Conservation (phyloP, 768 basidiomycete genomes). For the Megacollybia marginata region DNA sequence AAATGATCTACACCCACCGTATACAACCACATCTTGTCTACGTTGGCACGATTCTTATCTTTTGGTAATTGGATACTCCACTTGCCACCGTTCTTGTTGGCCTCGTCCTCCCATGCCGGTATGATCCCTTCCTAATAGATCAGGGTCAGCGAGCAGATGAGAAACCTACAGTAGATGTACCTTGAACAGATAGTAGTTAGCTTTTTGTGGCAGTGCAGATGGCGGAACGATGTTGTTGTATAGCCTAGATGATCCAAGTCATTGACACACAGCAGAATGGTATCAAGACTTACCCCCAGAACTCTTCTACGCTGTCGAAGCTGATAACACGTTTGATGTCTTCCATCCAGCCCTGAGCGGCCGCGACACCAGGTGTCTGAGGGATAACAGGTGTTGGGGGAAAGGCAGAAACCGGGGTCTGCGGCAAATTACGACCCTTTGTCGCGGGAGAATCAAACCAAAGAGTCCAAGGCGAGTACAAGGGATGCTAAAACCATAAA, state of each 20-base stretch:
- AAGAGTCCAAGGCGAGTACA: slow-evolving; percentile 92
- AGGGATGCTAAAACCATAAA: slow-evolving; percentile 62
- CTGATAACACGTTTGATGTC: slow-evolving; percentile 95
- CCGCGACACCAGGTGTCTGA: slow-evolving; percentile 63
- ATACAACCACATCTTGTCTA: slow-evolving; percentile 98
- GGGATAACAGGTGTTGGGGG: slow-evolving; percentile 62
- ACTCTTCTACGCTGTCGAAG: slow-evolving; percentile 97
- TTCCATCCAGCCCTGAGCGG: slow-evolving; percentile 95
- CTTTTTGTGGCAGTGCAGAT: slow-evolving; percentile 86
- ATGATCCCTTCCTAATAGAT: slow-evolving; percentile 78
- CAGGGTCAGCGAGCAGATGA: slow-evolving; percentile 1
- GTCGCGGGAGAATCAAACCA: slow-evolving; percentile 97
- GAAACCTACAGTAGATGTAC: slow-evolving; percentile 27
- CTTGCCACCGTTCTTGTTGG: slow-evolving; percentile 96
- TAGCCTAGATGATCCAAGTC: slow-evolving; percentile 36
- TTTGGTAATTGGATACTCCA: slow-evolving; percentile 97
- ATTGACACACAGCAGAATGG: not conserved
- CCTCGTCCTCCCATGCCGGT: slow-evolving; percentile 96
- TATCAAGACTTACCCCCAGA: slow-evolving; percentile 79
- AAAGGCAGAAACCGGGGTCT: slow-evolving; percentile 73
- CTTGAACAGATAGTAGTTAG: slow-evolving; percentile 99
- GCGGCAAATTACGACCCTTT: slow-evolving; percentile 83
- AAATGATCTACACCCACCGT: slow-evolving; percentile 48
- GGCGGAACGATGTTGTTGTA: slow-evolving; percentile 98
- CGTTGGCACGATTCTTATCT: slow-evolving; percentile 78